Evolutionary conservation across 352 stramenopile species (phyloP).

Genomic region (Phytophthora boehmeriae): DNA sequence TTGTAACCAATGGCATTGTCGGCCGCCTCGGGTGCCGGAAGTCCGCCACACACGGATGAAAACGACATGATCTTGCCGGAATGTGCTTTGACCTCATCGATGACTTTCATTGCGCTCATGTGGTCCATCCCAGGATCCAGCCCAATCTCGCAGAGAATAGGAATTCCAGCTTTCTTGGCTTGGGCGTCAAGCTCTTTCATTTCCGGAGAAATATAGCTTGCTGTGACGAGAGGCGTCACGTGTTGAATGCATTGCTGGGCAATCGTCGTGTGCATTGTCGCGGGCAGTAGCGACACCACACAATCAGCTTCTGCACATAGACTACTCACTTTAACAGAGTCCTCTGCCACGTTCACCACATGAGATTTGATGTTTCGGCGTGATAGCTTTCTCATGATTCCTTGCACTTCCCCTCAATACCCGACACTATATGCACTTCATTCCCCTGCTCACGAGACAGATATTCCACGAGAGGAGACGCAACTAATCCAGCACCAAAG

Average conservation of each 20-base stretch:
- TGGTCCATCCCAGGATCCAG: constrained; percentile 97
- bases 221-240: constrained; percentile 92
- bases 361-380: constrained; percentile 74
- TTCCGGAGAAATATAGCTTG: constrained; percentile 95
- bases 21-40: constrained; percentile 93
- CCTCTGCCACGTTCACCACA: constrained; percentile 76
- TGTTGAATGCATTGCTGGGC: constrained; percentile 90
- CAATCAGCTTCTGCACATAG: constrained; percentile 87
- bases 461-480: constrained; percentile 87
- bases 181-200: constrained; percentile 88
- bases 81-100: constrained; percentile 93
- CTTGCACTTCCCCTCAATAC: constrained; percentile 73
- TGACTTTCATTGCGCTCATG: constrained; percentile 97
- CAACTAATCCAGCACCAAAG: constrained; percentile 86
- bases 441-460: constrained; percentile 74
- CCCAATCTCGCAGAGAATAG: constrained; percentile 95
- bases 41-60: constrained; percentile 94
- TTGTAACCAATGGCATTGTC: constrained; percentile 98
- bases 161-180: constrained; percentile 80
- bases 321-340: constrained; percentile 51
- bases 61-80: constrained; percentile 92
- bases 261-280: constrained; percentile 93
- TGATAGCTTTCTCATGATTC: constrained; percentile 72
- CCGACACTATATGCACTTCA: constrained; percentile 79
- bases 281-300: constrained; percentile 94